These are phyloP conservation scores for Aureobasidium sp. DNA, from an alignment of 2,329 filamentous ascomycete genomes.

Conservation along the genomic window DNA sequence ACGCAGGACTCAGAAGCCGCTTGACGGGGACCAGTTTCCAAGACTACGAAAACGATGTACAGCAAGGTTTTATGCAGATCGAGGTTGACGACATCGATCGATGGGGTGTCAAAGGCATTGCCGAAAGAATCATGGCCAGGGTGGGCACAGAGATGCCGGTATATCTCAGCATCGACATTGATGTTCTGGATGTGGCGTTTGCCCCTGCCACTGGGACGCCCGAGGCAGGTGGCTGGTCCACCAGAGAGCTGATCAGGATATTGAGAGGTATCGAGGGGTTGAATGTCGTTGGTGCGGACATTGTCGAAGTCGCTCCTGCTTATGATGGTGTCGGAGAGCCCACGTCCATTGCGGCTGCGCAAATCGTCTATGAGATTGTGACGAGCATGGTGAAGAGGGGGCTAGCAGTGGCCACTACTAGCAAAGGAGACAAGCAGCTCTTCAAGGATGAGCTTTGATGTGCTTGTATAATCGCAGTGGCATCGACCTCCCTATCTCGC, in stretches of 20 bases:
- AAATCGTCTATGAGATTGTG: slow-evolving; percentile 78
- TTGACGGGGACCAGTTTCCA: slow-evolving; percentile 54
- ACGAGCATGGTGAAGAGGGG: slow-evolving; percentile 57
- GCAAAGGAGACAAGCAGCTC: background rate
- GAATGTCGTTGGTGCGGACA: slow-evolving; percentile 80
- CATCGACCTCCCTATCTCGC: too few relatives aligned
- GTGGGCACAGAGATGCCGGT: slow-evolving; percentile 54
- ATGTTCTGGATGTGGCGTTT: slow-evolving; percentile 65
- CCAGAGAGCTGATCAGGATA: slow-evolving; percentile 75
- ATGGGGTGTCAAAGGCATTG: slow-evolving; percentile 60
- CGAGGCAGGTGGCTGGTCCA: slow-evolving; percentile 86
- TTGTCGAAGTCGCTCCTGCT: slow-evolving; percentile 79
- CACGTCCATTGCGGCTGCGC: slow-evolving; percentile 75
- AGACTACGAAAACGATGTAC: slow-evolving; percentile 61
- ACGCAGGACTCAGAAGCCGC: slow-evolving; percentile 71
- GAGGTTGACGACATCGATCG: slow-evolving; percentile 80
- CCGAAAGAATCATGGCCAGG: slow-evolving; percentile 58
- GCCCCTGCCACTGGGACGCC: slow-evolving; percentile 70
- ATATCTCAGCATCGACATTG: slow-evolving; percentile 75
- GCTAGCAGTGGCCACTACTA: background rate
- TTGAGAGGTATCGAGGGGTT: slow-evolving; percentile 70
- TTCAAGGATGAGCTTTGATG: background rate
- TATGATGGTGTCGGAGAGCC: slow-evolving; percentile 75
- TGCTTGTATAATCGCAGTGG: too few relatives aligned
- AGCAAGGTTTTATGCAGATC: slow-evolving; percentile 72